Evolutionary conservation across 805 yeast genomes (phyloP).

Genomic region (Trichomonascus vanleenenianus): DNA sequence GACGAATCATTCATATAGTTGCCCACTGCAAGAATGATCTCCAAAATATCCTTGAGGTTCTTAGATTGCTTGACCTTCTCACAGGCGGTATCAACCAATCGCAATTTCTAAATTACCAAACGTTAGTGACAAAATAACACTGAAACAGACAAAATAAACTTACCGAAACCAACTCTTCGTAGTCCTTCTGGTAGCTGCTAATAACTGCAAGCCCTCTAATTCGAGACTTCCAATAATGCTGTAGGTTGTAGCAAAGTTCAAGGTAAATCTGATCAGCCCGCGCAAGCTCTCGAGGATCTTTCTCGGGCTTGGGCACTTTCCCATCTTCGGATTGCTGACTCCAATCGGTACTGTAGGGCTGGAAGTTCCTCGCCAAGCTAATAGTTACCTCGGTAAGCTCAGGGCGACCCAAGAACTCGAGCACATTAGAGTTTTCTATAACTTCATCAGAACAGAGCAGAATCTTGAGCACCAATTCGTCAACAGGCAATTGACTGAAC

Average conservation of each 20-base stretch:
- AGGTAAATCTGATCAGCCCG: slow-evolving; percentile 81
- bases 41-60: slow-evolving; percentile 63
- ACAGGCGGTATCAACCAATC: slow-evolving; percentile 66
- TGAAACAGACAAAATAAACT: neutral
- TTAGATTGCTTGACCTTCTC: slow-evolving; percentile 57
- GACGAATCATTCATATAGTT: slow-evolving; percentile 93
- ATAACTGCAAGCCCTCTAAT: slow-evolving; percentile 72
- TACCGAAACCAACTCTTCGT: slow-evolving; percentile 49
- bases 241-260: slow-evolving; percentile 74
- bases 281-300: slow-evolving; percentile 69
- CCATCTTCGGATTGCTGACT: slow-evolving; percentile 34
- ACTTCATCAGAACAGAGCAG: slow-evolving; percentile 70
- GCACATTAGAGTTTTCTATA: slow-evolving; percentile 57
- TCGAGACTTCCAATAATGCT: slow-evolving; percentile 87
- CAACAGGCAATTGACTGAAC: slow-evolving; percentile 54
- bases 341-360: slow-evolving; percentile 77
- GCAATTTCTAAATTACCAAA: slow-evolving; percentile 40
- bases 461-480: slow-evolving; percentile 60
- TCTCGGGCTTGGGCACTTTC: slow-evolving; percentile 40
- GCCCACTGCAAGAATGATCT: slow-evolving; percentile 83
- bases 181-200: slow-evolving; percentile 70
- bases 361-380: slow-evolving; percentile 59
- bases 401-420: slow-evolving; percentile 77
- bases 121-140: neutral
- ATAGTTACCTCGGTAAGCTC: slow-evolving; percentile 70